These are phyloP conservation scores for Calonectria leucothoes DNA, from an alignment of 2,329 filamentous ascomycete genomes.

Conservation along the genomic window DNA sequence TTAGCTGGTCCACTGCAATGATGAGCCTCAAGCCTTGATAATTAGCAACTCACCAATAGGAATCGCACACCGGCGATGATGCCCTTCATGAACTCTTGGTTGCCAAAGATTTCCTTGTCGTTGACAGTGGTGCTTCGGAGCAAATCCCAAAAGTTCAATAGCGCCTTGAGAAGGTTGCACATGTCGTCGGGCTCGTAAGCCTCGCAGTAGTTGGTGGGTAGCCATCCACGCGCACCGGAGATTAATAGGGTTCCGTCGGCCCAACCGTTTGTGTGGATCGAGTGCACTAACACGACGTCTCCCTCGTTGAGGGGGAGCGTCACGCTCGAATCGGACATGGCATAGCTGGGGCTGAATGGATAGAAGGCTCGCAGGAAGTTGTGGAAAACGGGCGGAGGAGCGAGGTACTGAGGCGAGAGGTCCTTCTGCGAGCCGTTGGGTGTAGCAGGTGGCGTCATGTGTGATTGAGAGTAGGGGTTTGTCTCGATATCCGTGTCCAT, in stretches of 20 bases:
- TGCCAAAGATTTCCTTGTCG: constrained; percentile 83
- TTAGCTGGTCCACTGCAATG: neutral
- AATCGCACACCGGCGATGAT: constrained; percentile 94
- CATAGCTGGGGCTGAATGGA: constrained; percentile 84
- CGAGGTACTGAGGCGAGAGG: constrained; percentile 54
- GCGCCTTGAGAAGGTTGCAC: constrained; percentile 83
- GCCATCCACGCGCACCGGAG: constrained; percentile 90
- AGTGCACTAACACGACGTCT: constrained; percentile 93
- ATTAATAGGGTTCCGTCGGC: constrained; percentile 92
- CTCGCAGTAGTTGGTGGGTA: constrained; percentile 98
- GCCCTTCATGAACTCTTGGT: constrained; percentile 93
- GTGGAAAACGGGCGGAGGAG: constrained; percentile 80
- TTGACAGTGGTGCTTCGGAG: constrained; percentile 81
- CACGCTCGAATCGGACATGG: constrained; percentile 85
- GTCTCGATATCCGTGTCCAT: constrained; percentile 46
- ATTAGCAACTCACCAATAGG: constrained; percentile 75
- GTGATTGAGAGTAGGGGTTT: constrained; percentile 61
- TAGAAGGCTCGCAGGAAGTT: constrained; percentile 96
- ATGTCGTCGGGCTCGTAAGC: constrained; percentile 92
- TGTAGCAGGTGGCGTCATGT: constrained; percentile 83
- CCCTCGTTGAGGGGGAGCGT: constrained; percentile 90
- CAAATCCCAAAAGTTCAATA: constrained; percentile 93
- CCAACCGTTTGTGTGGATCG: constrained; percentile 98
- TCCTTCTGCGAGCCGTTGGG: constrained; percentile 76
- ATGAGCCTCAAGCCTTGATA: neutral